Evolutionary conservation across 768 basidiomycete genomes (phyloP).

Genomic region (Russula olivacea): DNA sequence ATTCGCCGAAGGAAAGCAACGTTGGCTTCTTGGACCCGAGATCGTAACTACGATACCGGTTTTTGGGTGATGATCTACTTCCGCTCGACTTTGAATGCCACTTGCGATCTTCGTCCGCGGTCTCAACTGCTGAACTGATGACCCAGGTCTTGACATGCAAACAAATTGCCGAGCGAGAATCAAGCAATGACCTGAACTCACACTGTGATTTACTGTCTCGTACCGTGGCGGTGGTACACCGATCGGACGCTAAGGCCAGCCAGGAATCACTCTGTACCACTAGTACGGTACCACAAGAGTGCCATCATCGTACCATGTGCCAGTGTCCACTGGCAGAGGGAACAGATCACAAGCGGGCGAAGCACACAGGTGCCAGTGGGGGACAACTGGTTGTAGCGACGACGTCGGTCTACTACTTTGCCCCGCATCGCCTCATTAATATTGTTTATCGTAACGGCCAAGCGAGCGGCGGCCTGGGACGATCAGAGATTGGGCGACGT

Average conservation of each 20-base stretch:
- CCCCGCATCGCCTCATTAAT: neutral
- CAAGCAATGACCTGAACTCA: neutral
- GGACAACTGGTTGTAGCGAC: neutral
- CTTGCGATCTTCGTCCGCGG: neutral
- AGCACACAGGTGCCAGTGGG: neutral
- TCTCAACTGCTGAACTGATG: neutral
- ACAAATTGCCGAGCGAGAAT: neutral
- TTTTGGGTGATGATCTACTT: neutral
- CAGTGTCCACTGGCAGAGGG: neutral
- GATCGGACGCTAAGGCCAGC: neutral
- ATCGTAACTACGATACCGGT: neutral
- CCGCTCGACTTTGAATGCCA: neutral
- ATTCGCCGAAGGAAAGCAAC: neutral
- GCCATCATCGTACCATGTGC: neutral
- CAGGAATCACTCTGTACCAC: neutral
- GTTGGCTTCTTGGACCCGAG: neutral
- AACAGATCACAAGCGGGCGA: neutral
- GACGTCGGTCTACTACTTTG: neutral
- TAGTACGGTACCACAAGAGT: neutral
- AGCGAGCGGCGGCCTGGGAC: no score
- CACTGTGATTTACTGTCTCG: no score
- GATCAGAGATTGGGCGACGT: neutral
- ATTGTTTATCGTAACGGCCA: neutral
- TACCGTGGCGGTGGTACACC: neutral
- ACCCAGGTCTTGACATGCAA: neutral